Conservation (phyloP, 805 yeast genomes). For the Cyberlindnera mycetangii region DNA sequence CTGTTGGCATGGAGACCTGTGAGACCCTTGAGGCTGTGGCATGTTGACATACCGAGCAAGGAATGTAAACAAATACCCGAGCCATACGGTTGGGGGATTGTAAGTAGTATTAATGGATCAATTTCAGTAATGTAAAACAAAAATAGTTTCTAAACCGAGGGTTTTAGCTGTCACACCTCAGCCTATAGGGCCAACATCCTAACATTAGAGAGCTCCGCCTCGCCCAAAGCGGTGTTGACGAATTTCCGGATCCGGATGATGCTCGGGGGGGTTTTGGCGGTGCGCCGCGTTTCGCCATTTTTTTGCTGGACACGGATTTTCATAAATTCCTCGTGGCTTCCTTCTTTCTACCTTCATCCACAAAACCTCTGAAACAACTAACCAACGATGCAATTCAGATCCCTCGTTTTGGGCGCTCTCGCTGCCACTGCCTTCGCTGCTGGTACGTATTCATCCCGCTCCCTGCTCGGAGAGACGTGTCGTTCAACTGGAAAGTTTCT, state of each 20-base stretch:
- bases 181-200: too few species aligned
- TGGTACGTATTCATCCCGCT: slow-evolving; percentile 31
- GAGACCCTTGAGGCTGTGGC: background rate
- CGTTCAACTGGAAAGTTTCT: background rate
- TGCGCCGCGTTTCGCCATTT: slow-evolving; percentile 2
- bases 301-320: slow-evolving; percentile 9
- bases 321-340: slow-evolving; percentile 10
- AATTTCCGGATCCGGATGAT: background rate
- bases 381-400: slow-evolving; percentile 52
- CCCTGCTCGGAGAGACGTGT: background rate
- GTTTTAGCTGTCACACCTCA: too few species aligned
- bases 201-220: too few species aligned
- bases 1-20: background rate
- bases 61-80: background rate
- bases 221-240: background rate
- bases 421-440: slow-evolving; percentile 46
- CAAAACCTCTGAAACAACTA: background rate
- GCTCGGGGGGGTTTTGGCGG: slow-evolving; percentile 5
- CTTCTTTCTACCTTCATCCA: slow-evolving; percentile 1
- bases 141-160: too few species aligned
- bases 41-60: background rate
- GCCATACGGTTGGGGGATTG: too few species aligned
- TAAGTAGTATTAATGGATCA: too few species aligned
- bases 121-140: too few species aligned
- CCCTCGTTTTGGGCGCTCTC: slow-evolving; percentile 46